Evolutionary conservation across 345 rosid species (phyloP).

Genomic region (Eucalyptus marginata): DNA sequence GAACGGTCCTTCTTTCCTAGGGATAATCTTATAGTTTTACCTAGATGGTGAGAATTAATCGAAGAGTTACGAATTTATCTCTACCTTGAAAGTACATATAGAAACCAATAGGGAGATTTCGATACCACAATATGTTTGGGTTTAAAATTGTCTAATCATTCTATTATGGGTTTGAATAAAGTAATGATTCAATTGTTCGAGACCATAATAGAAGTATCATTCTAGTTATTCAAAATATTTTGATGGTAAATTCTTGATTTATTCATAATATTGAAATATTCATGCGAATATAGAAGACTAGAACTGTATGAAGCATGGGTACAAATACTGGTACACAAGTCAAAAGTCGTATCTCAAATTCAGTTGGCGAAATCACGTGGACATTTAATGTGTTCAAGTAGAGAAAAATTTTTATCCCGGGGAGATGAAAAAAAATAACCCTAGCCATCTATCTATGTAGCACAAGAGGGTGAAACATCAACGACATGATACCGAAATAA

Average conservation of each 20-base stretch:
- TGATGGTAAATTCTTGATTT: neutral
- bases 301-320: fast-evolving
- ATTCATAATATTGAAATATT: neutral
- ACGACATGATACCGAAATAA: neutral
- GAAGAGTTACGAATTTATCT: neutral
- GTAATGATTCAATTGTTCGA: too few species aligned
- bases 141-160: neutral
- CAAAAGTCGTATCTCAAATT: neutral
- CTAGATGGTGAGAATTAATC: too few species aligned
- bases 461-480: neutral
- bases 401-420: neutral
- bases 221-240: neutral
- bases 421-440: neutral
- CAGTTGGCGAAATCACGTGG: too few species aligned
- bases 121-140: neutral
- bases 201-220: too few species aligned
- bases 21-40: neutral
- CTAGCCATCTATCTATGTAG: neutral
- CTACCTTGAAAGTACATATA: neutral
- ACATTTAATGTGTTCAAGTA: neutral
- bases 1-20: neutral
- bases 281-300: neutral
- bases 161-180: too few species aligned
- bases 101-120: neutral
- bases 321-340: fast-evolving